Base-by-base conservation (phyloP, 1,284 basidiomycete genomes). In the Puccinia coronata region DNA sequence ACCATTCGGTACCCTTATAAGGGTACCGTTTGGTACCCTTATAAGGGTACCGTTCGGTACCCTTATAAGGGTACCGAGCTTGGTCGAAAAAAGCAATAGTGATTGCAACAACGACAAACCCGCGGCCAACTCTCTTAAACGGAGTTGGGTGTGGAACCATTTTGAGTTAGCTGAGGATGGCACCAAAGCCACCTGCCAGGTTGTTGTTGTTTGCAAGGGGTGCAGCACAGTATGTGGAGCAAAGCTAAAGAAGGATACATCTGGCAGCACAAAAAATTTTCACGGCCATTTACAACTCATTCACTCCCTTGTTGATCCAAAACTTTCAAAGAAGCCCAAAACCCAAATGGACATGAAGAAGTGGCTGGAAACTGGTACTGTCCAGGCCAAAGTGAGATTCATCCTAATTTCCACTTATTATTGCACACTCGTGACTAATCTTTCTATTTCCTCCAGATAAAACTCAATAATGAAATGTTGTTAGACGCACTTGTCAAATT, bases 121-220 rank as follows among this genome's bases (percentile, higher is more conserved):
- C n/a, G n/a, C n/a, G n/a, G n/a, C n/a, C n/a, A n/a, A n/a, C n/a
- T n/a, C 11, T 51, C 34, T 65, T n/a, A 65, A 65, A 34, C 61
- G 61, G 8, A 65, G 61, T 39, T 65, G 61, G 34, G 61, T 65
- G 12, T 65, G 61, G 61, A 65, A 65, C 25, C 61, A 65, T n/a
- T 34, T 65, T 12, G 18, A 65, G 16, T 6, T 39, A 5, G 5
- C 34, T 12, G 8, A 36, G 23, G 61, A 65, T 8, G 61, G 12
- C 4, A 39, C 31, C 20, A 12, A 5, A n/a, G 28, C 18, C 11
- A 41, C 41, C 18, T 65, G 28, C 12, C 31, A 65, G 34, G 61
- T 65, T 65, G 61, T 65, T n/a, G n/a, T n/a, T n/a, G n/a, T n/a
- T n/a, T n/a, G n/a, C 9, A 12, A 6, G 4, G 23, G 2, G 12